Conservation (phyloP, 1,284 basidiomycete species). For the Porogramme epimiltina region DNA sequence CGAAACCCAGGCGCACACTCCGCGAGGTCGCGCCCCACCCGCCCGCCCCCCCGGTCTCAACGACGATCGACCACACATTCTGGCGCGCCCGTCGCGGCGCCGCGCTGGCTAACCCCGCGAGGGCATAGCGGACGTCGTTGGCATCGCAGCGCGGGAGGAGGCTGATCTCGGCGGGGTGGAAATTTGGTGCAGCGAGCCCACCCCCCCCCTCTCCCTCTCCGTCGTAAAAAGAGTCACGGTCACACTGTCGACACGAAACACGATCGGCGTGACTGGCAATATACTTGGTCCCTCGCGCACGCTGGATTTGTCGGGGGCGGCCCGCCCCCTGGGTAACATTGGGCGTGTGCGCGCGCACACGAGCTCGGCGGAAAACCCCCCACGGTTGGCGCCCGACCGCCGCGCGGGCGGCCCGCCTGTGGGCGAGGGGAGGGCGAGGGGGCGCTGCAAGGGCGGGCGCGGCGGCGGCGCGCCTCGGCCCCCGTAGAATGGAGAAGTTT, state of each 20-base stretch:
- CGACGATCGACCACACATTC: not conserved
- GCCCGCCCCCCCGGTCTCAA: not conserved
- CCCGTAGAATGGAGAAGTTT: not conserved
- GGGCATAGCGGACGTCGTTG: slow-evolving; percentile 1
- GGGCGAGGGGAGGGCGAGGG: not conserved
- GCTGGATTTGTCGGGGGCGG: slow-evolving; percentile 10
- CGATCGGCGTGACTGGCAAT: slow-evolving; percentile 26
- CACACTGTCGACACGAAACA: slow-evolving; percentile 28
- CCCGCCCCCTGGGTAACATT: slow-evolving; percentile 24
- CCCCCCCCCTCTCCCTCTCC: too few species aligned
- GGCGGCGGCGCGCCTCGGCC: too few species aligned
- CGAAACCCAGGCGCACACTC: slow-evolving; percentile 16
- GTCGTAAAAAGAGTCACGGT: slow-evolving; percentile 25
- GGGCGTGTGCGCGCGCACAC: not conserved
- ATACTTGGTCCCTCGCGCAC: slow-evolving; percentile 2
- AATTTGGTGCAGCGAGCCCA: slow-evolving; percentile 23
- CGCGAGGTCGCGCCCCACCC: slow-evolving; percentile 4
- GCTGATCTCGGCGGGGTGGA: slow-evolving; percentile 23
- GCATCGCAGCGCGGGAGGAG: slow-evolving; percentile 2
- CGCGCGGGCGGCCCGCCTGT: not conserved
- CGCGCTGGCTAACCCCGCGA: not conserved
- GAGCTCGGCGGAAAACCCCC: not conserved
- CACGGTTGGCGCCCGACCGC: not conserved
- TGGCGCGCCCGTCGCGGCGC: not conserved
- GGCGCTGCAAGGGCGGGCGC: slow-evolving; percentile 2